Conservation (phyloP, 495 filamentous ascomycete genomes). For the Hypomontagnella submonticulosa region DNA sequence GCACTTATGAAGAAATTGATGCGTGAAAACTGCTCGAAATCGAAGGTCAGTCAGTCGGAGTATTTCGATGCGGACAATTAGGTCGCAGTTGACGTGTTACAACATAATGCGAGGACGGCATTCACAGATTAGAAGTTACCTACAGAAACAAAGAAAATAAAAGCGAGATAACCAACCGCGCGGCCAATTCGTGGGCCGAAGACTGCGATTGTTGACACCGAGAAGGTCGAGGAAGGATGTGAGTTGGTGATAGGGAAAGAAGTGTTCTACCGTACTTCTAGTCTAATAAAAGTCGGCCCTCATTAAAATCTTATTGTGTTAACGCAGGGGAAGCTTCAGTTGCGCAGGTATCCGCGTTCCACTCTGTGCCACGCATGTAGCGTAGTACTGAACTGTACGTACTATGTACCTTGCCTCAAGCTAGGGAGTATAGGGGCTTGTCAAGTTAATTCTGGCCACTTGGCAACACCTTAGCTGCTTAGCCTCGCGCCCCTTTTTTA, state of each 20-base stretch:
- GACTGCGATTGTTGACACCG: constrained; percentile 32
- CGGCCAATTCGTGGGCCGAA: constrained; percentile 29
- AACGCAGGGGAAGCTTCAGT: constrained; percentile 39
- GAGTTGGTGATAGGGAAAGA: constrained; percentile 26
- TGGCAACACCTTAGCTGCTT: constrained; percentile 39
- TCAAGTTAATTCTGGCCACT: constrained; percentile 45
- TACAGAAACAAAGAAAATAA: constrained; percentile 41
- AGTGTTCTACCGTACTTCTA: constrained; percentile 14
- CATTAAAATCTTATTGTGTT: constrained; percentile 32
- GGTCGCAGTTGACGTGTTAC: constrained; percentile 29
- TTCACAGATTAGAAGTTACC: constrained; percentile 11
- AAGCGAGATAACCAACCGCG: constrained; percentile 36
- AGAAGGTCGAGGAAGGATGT: constrained; percentile 21
- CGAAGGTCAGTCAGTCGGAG: constrained; percentile 28
- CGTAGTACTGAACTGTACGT: constrained; percentile 1
- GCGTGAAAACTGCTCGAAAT: constrained; percentile 21
- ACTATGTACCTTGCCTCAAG: constrained; percentile 17
- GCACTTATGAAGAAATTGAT: constrained; percentile 30
- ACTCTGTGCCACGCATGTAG: constrained; percentile 31
- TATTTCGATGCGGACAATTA: constrained; percentile 23
- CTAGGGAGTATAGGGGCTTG: constrained; percentile 15
- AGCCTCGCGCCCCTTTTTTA: constrained; percentile 30
- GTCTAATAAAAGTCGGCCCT: constrained; percentile 20
- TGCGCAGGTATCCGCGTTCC: constrained; percentile 31
- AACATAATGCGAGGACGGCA: constrained; percentile 6